Conservation (phyloP, 805 yeast species). For the Debaryomyces maramus region DNA sequence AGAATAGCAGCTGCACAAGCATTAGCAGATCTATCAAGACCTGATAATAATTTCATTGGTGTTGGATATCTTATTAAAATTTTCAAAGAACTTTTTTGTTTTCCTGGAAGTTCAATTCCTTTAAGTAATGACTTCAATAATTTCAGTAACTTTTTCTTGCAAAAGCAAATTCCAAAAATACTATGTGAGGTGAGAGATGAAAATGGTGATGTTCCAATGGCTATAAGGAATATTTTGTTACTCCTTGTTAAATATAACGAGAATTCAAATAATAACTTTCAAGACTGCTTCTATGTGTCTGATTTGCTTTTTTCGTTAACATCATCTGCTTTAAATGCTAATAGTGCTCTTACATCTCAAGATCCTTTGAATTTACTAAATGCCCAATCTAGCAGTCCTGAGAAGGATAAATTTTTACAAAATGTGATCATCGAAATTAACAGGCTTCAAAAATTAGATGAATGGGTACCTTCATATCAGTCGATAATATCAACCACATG, state of each 20-base stretch:
- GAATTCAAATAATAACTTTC: conserved; percentile 72
- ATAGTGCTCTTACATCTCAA: conserved; percentile 10
- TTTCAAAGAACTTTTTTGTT: conserved; percentile 71
- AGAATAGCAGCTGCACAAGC: conserved; percentile 85
- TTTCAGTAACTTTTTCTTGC: conserved; percentile 66
- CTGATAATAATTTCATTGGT: conserved; percentile 67
- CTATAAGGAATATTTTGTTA: conserved; percentile 61
- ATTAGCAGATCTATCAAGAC: conserved; percentile 64
- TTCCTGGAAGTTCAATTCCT: conserved; percentile 61
- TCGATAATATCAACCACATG: conserved; percentile 55
- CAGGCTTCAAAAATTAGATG: conserved; percentile 76
- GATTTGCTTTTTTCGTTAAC: conserved; percentile 58
- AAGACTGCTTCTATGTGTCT: conserved; percentile 68
- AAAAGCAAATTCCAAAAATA: conserved; percentile 64
- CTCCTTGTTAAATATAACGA: conserved; percentile 81
- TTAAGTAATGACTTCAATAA: conserved; percentile 78
- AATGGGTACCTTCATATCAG: conserved; percentile 79
- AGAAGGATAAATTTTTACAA: conserved; percentile 18
- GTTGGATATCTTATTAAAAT: conserved; percentile 69
- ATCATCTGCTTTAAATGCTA: conserved; percentile 21
- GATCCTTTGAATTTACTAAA: conserved; percentile 8
- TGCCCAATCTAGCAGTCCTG: conserved; percentile 5
- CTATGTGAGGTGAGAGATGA: conserved; percentile 62
- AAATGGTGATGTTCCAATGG: conserved; percentile 57
- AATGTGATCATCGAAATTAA: conserved; percentile 62